These are phyloP conservation scores for Sphenostylis stenocarpa DNA, from an alignment of 306 rosid species.

Conservation along the genomic window DNA sequence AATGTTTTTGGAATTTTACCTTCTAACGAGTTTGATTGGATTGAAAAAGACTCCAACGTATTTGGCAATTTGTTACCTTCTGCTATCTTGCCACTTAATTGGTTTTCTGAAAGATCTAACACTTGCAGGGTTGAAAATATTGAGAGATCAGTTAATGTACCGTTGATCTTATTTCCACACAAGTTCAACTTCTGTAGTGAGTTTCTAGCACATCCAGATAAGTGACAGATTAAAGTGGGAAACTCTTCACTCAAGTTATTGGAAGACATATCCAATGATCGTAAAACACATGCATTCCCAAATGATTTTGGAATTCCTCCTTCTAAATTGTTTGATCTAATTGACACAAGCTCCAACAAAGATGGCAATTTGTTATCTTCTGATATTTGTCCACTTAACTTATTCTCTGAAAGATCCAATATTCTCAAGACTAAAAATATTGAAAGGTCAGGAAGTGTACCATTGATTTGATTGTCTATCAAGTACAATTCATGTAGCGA, in stretches of 20 bases:
- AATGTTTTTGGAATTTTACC: neutral
- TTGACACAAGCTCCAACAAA: no score
- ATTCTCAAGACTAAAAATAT: no score
- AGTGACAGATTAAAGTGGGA: neutral
- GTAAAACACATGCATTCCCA: neutral
- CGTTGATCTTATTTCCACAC: neutral
- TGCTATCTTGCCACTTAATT: neutral
- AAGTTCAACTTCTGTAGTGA: neutral
- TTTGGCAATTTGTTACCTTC: neutral
- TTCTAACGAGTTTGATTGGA: no score
- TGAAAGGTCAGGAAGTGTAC: no score
- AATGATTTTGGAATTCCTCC: no score
- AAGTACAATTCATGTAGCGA: no score
- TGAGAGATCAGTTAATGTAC: neutral
- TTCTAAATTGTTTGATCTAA: no score
- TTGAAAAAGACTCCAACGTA: neutral
- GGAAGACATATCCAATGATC: rapidly evolving
- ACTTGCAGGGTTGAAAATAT: neutral
- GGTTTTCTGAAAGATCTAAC: no score
- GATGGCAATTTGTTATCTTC: no score
- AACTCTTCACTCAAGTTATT: neutral
- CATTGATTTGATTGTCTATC: no score
- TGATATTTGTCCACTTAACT: no score
- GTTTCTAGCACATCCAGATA: neutral
- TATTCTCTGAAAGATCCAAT: no score